Evolutionary conservation across 202 grass and related monocot species (phyloP).

Genomic region (Schoenoplectus triqueter): DNA sequence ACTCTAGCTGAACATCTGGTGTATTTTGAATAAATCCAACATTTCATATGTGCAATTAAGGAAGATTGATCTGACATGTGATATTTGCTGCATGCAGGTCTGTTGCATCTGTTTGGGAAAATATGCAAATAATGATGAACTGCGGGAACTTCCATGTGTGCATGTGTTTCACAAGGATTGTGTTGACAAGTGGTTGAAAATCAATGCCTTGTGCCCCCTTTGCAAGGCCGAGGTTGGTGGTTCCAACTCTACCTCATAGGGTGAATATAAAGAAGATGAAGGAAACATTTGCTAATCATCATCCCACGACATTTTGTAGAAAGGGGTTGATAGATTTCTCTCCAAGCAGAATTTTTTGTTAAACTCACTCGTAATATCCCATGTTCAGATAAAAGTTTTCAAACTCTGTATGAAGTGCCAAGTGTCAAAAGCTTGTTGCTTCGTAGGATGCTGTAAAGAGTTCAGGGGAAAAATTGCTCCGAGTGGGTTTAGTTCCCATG

Average conservation of each 20-base stretch:
- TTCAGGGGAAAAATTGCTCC: neutral
- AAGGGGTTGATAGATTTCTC: conserved; percentile 27
- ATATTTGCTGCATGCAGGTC: conserved; percentile 52
- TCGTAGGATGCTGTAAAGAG: conserved; percentile 25
- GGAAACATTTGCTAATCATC: conserved; percentile 7
- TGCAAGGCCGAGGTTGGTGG: conserved; percentile 74
- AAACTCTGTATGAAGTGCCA: neutral
- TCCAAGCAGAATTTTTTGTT: conserved; percentile 33
- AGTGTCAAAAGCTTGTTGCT: conserved; percentile 13
- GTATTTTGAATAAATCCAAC: conserved; percentile 11
- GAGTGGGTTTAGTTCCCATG: conserved; percentile 14
- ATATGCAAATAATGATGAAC: conserved; percentile 88
- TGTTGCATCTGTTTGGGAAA: conserved; percentile 94
- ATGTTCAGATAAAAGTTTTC: neutral
- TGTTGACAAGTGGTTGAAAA: conserved; percentile 98
- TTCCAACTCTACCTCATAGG: conserved; percentile 16
- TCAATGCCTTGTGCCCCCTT: conserved; percentile 84
- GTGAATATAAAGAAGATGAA: conserved; percentile 19
- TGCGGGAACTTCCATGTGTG: conserved; percentile 85
- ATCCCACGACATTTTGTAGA: conserved; percentile 32
- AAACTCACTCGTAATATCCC: conserved; percentile 33
- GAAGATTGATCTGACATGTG: neutral
- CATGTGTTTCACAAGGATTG: conserved; percentile 97
- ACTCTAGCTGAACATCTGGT: neutral
- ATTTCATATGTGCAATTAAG: neutral